Evolutionary conservation across 2,329 filamentous ascomycete species (phyloP), one percentile per base, ranked within the genome.

Genomic region (Fusarium sp.): DNA sequence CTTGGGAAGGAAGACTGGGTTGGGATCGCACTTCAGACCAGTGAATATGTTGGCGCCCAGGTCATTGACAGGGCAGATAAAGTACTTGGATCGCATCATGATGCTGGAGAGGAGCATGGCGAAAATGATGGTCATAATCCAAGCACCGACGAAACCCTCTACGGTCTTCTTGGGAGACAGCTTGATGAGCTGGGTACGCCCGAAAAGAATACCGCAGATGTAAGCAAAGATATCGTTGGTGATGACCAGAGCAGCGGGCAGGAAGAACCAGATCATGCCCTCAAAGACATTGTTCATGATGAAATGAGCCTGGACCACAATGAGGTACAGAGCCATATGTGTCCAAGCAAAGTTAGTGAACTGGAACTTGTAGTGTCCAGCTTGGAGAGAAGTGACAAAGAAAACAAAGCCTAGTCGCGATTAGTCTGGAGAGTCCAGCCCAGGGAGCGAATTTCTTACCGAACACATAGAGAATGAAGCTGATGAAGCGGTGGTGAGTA

Each of bases 241-340:
- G 80, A 99, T 97, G 81, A 99, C 96, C 76, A 99, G 89, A 58
- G 94, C 92, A 12, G 94, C 95, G 12, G 96, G 96, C 47, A 99
- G 85, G 88, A 98, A 98, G 87, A 99, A 98, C 96, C 96, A 99
- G 81, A 99, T 97, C 93, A 99, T 94, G 84, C 96, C 96, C 84
- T 99, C 96, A 77, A 99, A 97, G 74, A 99, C 93, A 83, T 99
- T 99, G 88, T 99, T 99, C 94, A 99, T 98, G 84, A 98, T 94
- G 82, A 99, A 99, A 82, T 99, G 96, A 18, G 96, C 95, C 83
- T 99, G 95, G 10, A 97, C 95, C 42, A 98, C 95, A 78, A 99
- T 98, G 78, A 99, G 87, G 86, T 97, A 98, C 25, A 99, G 89
- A 9, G 97, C 96, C 95, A 99, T 98, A 82, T 99, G 96, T 18